Evolutionary conservation across 768 basidiomycete species (phyloP).

Genomic region (Hysterangium stoloniferum): DNA sequence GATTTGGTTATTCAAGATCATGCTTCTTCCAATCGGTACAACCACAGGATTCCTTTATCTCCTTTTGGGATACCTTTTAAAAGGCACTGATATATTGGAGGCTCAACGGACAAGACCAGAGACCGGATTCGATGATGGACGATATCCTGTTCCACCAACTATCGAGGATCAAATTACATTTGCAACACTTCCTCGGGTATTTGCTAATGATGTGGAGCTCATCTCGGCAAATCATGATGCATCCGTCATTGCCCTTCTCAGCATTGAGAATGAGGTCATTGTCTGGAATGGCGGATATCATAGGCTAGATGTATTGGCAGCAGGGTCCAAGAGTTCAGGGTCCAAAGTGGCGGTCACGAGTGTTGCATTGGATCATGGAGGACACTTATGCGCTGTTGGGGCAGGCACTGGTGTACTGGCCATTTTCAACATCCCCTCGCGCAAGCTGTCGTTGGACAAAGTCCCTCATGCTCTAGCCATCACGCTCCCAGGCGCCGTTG

Average conservation of each 20-base stretch:
- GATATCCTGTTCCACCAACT: constrained; percentile 24
- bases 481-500: constrained; percentile 41
- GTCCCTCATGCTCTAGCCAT: constrained; percentile 37
- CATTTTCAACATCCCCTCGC: constrained; percentile 44
- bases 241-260: constrained; percentile 58
- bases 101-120: constrained; percentile 60
- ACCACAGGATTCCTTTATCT: constrained; percentile 71
- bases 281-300: constrained; percentile 49
- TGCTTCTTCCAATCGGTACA: constrained; percentile 74
- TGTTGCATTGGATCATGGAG: constrained; percentile 54
- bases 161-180: constrained; percentile 46
- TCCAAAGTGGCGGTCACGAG: constrained; percentile 46
- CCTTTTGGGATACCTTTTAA: constrained; percentile 77
- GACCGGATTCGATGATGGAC: constrained; percentile 34
- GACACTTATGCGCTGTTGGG: constrained; percentile 61
- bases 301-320: constrained; percentile 43
- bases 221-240: constrained; percentile 65
- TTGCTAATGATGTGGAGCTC: constrained; percentile 76
- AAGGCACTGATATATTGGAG: constrained; percentile 86
- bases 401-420: constrained; percentile 59
- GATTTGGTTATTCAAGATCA: constrained; percentile 71
- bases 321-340: constrained; percentile 41
- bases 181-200: constrained; percentile 70
- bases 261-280: constrained; percentile 68
- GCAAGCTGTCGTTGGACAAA: constrained; percentile 28